phyloP scores from a whole-genome alignment of 1,284 basidiomycete genomes.

The Gastroboletus turbinatus region DNA sequence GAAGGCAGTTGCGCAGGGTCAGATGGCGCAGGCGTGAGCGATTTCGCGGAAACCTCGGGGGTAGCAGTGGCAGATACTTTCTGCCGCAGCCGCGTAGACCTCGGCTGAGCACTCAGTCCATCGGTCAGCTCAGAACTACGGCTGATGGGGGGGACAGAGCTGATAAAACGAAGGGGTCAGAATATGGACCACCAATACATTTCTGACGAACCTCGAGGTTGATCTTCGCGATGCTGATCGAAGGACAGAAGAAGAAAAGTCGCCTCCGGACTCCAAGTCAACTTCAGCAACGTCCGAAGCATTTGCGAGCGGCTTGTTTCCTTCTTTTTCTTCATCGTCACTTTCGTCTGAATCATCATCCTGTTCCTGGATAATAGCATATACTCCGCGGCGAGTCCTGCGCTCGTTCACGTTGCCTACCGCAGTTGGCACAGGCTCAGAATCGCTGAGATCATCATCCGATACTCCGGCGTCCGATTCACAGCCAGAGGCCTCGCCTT shows the following conservation, averaged over 20 bases:
- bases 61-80: slow-evolving; percentile 40
- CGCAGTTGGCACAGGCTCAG: slow-evolving; percentile 34
- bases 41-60: slow-evolving; percentile 25
- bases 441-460: slow-evolving; percentile 44
- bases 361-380: slow-evolving; percentile 61
- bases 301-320: slow-evolving; percentile 43
- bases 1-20: slow-evolving; percentile 21
- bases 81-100: slow-evolving; percentile 53
- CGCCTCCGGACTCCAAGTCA: slow-evolving; percentile 53
- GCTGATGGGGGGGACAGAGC: slow-evolving; percentile 29
- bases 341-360: slow-evolving; percentile 55
- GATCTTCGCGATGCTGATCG: slow-evolving; percentile 30
- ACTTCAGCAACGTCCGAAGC: slow-evolving; percentile 46
- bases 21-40: slow-evolving; percentile 24
- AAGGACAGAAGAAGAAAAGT: slow-evolving; percentile 31
- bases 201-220: slow-evolving; percentile 29
- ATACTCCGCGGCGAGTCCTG: slow-evolving; percentile 74
- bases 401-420: slow-evolving; percentile 65
- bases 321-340: slow-evolving; percentile 49
- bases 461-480: slow-evolving; percentile 46
- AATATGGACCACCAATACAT: slow-evolving; percentile 3
- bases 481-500: slow-evolving; percentile 49
- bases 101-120: slow-evolving; percentile 38
- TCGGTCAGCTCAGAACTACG: slow-evolving; percentile 23
- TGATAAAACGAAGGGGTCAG: slow-evolving; percentile 18